A percentile compares a stretch with the other conserved stretches of the same genome.
Evolutionary conservation across 306 rosid genomes (phyloP).

Genomic region (Ochetophila trinervis): DNA sequence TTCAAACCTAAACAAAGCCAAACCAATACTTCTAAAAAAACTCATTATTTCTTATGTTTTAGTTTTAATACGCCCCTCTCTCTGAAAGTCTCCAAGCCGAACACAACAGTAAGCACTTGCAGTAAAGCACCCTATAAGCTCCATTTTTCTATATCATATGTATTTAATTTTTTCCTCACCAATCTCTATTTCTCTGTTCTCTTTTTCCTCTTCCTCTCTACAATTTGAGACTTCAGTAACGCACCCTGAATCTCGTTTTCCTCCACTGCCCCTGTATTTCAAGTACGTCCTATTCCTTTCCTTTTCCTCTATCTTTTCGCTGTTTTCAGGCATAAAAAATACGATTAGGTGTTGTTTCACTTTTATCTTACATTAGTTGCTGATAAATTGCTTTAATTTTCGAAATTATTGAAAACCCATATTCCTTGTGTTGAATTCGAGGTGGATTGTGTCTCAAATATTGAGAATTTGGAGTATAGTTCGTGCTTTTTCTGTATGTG

Average conservation of each 20-base stretch:
- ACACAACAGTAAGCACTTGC: no score
- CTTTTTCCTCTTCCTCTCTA: neutral
- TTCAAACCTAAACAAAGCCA: no score
- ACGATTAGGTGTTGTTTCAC: conserved; percentile 12
- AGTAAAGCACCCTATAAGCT: no score
- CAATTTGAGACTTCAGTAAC: conserved; percentile 18
- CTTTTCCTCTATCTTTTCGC: neutral
- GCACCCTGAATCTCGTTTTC: conserved; percentile 29
- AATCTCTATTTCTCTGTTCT: no score
- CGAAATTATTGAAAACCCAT: conserved; percentile 32
- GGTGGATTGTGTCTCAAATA: conserved; percentile 21
- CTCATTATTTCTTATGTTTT: no score
- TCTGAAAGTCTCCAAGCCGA: no score
- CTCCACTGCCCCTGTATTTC: conserved; percentile 14
- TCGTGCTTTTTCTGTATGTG: neutral
- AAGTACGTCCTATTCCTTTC: conserved; percentile 31
- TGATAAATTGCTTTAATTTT: conserved; percentile 16
- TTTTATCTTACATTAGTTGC: conserved; percentile 11
- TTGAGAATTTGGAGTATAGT: conserved; percentile 9
- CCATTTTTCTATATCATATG: no score
- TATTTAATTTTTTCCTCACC: no score
- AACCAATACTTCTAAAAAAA: no score
- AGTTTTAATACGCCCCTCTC: no score
- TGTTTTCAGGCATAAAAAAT: neutral
- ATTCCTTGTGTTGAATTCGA: conserved; percentile 26